Evolutionary conservation across 768 basidiomycete genomes (phyloP), one percentile per base, ranked within the genome.

Genomic region (Cystofilobasidium macerans): DNA sequence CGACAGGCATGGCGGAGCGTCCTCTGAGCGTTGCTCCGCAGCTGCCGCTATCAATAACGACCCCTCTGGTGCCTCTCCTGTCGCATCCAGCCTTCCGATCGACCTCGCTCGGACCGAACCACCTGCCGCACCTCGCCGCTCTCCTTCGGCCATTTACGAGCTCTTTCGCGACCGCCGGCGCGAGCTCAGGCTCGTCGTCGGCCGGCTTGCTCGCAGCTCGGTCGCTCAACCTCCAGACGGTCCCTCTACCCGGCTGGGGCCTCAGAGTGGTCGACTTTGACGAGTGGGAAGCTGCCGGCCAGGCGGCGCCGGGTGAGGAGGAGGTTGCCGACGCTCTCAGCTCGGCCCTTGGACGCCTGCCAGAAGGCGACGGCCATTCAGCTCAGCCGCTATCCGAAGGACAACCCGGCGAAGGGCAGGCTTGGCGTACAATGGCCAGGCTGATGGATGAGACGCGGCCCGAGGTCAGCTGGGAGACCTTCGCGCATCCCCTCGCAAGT

Each of bases 381-480:
- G 8, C 36, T 38, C 36, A 38, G 36, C 36, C 8, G 36, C 8
- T 14, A 38, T 9, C 6, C 45, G 20, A 47, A 6, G 45, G 45
- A 51, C 9, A 12, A 26, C 20, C 28, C n/a, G 48, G 18, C n/a
- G 48, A 51, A 30, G 28, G 20, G 4, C 18, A 18, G 2, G 51
- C 51, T 5, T 54, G 51, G 51, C 2, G 4, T 7, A 54, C 28
- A 84, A 76, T 94, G 91, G 66, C 94, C 77, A 63, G 92, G 91
- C 68, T 95, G 84, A 77, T 94, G 94, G 73, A 95, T 93, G 75
- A 94, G 88, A 78, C 94, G 90, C 18, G 61, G 33, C 28, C 61
- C 57, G 33, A 59, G 40, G n/a, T 68, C 57, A 0, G 67, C 58
- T 20, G 67, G 67, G 72, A 74, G 66, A 74, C 73, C 9, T 74